Conservation (phyloP, 768 basidiomycete species). For the Nevesoporus exiguus region DNA sequence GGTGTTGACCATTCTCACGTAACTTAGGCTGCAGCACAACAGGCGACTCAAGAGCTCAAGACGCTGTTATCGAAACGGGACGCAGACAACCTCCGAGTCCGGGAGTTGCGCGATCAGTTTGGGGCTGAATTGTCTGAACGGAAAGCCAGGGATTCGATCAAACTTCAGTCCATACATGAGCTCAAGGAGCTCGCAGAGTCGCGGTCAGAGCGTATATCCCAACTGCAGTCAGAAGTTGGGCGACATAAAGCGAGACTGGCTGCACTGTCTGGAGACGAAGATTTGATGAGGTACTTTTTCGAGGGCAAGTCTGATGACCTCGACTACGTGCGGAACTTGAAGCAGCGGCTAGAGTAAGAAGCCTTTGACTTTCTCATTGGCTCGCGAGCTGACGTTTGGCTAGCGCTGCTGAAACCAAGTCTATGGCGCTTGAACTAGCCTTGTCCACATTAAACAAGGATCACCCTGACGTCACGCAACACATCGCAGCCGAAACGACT, state of each 20-base stretch:
- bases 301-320: conserved; percentile 50
- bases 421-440: conserved; percentile 49
- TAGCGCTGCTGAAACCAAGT: conserved; percentile 54
- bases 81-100: conserved; percentile 60
- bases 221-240: conserved; percentile 67
- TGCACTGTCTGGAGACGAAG: conserved; percentile 64
- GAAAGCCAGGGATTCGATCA: conserved; percentile 32
- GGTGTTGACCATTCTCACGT: conserved; percentile 11
- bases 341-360: conserved; percentile 53
- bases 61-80: conserved; percentile 60
- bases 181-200: conserved; percentile 62
- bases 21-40: conserved; percentile 40
- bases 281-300: conserved; percentile 69
- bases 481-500: conserved; percentile 49
- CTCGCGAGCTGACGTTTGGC: conserved; percentile 15
- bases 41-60: conserved; percentile 62
- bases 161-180: conserved; percentile 58
- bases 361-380: background rate
- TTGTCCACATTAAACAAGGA: conserved; percentile 43
- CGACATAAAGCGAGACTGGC: conserved; percentile 77
- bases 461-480: conserved; percentile 51
- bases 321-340: conserved; percentile 51
- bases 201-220: conserved; percentile 68
- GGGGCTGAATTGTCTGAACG: background rate
- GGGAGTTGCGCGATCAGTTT: conserved; percentile 36